A percentile compares a stretch with the other conserved stretches of the same genome.
phyloP scores from a whole-genome alignment of 345 rosid species.

The Acer yangbiense region DNA sequence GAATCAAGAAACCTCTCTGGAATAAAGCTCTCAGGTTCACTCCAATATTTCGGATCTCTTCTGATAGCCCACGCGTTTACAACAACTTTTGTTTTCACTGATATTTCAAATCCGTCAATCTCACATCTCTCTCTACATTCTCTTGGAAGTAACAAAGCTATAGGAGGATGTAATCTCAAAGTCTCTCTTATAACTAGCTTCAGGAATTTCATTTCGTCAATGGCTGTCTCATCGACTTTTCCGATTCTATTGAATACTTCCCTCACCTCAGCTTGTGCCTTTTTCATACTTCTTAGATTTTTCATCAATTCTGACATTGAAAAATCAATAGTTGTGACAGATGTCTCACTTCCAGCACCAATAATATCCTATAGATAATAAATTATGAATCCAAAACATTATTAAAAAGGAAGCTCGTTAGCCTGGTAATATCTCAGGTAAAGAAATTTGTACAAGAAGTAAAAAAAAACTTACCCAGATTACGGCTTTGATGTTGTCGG shows the following conservation, averaged over 20 bases:
- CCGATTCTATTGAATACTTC: slow-evolving; percentile 22
- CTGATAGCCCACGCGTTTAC: slow-evolving; percentile 37
- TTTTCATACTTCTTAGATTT: slow-evolving; percentile 24
- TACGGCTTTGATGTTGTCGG: not conserved
- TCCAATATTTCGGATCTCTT: slow-evolving; percentile 41
- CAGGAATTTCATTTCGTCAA: slow-evolving; percentile 21
- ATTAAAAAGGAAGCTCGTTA: too few species aligned
- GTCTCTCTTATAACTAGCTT: slow-evolving; percentile 31
- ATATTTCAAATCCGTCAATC: slow-evolving; percentile 29
- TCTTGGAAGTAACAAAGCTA: slow-evolving; percentile 30
- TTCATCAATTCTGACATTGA: slow-evolving; percentile 32
- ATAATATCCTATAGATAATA: slow-evolving; percentile 14
- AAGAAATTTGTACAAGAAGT: too few species aligned
- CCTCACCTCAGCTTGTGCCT: slow-evolving; percentile 30
- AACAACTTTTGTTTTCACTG: slow-evolving; percentile 29
- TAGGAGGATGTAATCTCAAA: slow-evolving; percentile 29
- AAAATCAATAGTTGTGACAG: slow-evolving; percentile 32
- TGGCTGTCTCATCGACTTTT: slow-evolving; percentile 20
- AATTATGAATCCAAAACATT: too few species aligned
- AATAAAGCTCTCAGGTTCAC: slow-evolving; percentile 31
- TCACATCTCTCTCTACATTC: slow-evolving; percentile 13
- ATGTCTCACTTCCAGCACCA: slow-evolving; percentile 32
- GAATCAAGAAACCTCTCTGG: slow-evolving; percentile 31
- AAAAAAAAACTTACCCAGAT: not conserved
- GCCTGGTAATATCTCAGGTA: too few species aligned